phyloP scores from a whole-genome alignment of 352 stramenopile species.

The Lagenidium sp. region DNA sequence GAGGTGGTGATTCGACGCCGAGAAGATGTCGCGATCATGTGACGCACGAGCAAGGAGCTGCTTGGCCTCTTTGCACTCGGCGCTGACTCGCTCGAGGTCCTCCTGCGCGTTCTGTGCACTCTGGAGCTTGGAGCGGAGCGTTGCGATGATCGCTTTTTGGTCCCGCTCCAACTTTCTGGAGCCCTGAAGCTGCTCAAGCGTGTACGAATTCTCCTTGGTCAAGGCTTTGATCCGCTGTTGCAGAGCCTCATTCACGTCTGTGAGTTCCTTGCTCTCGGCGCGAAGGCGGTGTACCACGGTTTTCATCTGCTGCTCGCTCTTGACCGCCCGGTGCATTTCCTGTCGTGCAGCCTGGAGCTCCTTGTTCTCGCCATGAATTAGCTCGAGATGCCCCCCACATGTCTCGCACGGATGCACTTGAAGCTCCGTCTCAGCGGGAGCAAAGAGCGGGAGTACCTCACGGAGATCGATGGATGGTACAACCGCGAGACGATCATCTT shows the following conservation, averaged over 20 bases:
- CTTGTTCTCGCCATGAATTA: slow-evolving; percentile 77
- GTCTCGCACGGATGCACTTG: slow-evolving; percentile 64
- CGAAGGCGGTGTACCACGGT: slow-evolving; percentile 49
- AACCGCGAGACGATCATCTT: slow-evolving; percentile 35
- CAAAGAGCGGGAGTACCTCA: slow-evolving; percentile 59
- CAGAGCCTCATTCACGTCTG: slow-evolving; percentile 66
- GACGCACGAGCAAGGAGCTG: slow-evolving; percentile 58
- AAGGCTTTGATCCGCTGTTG: slow-evolving; percentile 68
- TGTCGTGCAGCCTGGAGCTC: slow-evolving; percentile 51
- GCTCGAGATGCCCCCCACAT: slow-evolving; percentile 64
- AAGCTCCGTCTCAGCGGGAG: slow-evolving; percentile 59
- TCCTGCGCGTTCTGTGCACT: slow-evolving; percentile 53
- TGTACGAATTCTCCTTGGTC: slow-evolving; percentile 69
- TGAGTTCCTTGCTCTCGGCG: slow-evolving; percentile 59
- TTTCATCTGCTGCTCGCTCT: slow-evolving; percentile 66
- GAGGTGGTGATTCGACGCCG: slow-evolving; percentile 61
- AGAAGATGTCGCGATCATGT: slow-evolving; percentile 70
- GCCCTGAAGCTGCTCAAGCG: slow-evolving; percentile 63
- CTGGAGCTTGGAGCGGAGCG: slow-evolving; percentile 61
- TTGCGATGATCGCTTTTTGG: slow-evolving; percentile 55
- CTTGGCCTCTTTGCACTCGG: slow-evolving; percentile 56
- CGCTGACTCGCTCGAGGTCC: slow-evolving; percentile 42
- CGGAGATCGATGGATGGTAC: slow-evolving; percentile 69
- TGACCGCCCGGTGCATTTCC: slow-evolving; percentile 55
- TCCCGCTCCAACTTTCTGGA: slow-evolving; percentile 64